Evolutionary conservation across 345 rosid species (phyloP), one percentile per base, ranked within the genome.

Genomic region (Gossypium australe): DNA sequence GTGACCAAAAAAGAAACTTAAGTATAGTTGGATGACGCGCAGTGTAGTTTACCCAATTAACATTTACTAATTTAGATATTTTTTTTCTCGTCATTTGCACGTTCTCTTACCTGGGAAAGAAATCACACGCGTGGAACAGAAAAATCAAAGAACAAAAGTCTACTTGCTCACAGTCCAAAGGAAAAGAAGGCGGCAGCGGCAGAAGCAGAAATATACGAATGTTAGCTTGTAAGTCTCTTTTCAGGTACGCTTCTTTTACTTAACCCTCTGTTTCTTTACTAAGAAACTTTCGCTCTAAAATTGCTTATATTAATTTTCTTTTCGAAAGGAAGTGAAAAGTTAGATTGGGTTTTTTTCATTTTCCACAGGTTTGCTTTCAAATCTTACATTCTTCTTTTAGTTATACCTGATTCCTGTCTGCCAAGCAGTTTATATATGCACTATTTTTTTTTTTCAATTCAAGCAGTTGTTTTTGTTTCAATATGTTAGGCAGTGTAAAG

Each of bases 171-270:
- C 7, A 43, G 70, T 44, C 6, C 17, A 11, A 18, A 20, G 29
- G 25, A 7, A 65, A 13, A 44, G 7, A 34, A 34, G 41, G 41
- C 41, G 41, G 41, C 41, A 34, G 41, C 41, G 7, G 41, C 41
- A 2, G 51, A 44, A 22, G 27, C 60, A 7, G 53, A 17, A 48
- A 41, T n/a, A 11, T 11, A 22, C 60, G 78, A 71, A 78, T 81
- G 84, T 14, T 81, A 18, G 47, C 78, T 63, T 51, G 67, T 72
- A 72, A 78, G 80, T 55, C 76, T 53, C 72, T 56, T 17, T 45
- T 72, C 61, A 72, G 80, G 80, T 78, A 45, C 44, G 60, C 67
- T 56, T 72, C 70, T 64, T 70, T 70, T 45, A 56, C 62, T 56
- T 56, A 34, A 41, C 29, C 34, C n/a, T 38, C 62, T 53, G 43